Percentiles rank a stretch among this genome's conserved stretches.
Conservation (phyloP, 1,284 basidiomycete species). For the Melampsora abietis-canadensis region DNA sequence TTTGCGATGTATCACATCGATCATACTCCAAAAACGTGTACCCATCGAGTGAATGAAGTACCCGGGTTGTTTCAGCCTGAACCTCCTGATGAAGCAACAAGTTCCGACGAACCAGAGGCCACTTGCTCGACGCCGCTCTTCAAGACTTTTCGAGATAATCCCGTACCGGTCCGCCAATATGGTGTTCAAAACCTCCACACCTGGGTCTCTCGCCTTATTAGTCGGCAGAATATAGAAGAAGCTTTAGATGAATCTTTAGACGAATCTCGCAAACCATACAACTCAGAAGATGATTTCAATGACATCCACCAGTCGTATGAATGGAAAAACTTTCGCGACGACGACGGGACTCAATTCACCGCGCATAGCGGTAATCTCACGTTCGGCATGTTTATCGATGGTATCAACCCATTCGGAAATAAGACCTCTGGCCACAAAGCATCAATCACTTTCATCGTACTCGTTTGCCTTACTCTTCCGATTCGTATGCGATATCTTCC, state of each 20-base stretch:
- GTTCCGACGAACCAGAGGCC: not conserved
- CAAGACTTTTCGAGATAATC: not conserved
- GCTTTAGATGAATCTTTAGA: not conserved
- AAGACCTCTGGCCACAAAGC: not conserved
- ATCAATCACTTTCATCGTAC: not conserved
- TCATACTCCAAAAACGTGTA: too few relatives aligned
- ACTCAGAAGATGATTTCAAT: not conserved
- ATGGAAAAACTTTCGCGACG: not conserved
- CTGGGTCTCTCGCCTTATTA: not conserved
- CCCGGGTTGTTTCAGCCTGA: not conserved
- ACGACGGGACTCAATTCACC: not conserved
- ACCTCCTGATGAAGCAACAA: too few relatives aligned
- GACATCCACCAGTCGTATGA: not conserved
- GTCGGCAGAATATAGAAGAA: not conserved
- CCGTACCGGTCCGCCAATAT: not conserved
- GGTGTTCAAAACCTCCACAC: not conserved
- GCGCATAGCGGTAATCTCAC: not conserved
- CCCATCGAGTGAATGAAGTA: too few relatives aligned
- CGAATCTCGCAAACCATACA: not conserved
- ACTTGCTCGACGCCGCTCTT: not conserved
- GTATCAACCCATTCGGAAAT: not conserved
- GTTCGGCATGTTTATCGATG: conserved; percentile 5
- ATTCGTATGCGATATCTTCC: conserved; percentile 41
- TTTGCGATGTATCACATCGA: not conserved
- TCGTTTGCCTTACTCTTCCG: conserved; percentile 29